These are phyloP conservation scores for Microbotryomycetes sp. DNA, from an alignment of 1,284 basidiomycete genomes.

Conservation along the genomic window DNA sequence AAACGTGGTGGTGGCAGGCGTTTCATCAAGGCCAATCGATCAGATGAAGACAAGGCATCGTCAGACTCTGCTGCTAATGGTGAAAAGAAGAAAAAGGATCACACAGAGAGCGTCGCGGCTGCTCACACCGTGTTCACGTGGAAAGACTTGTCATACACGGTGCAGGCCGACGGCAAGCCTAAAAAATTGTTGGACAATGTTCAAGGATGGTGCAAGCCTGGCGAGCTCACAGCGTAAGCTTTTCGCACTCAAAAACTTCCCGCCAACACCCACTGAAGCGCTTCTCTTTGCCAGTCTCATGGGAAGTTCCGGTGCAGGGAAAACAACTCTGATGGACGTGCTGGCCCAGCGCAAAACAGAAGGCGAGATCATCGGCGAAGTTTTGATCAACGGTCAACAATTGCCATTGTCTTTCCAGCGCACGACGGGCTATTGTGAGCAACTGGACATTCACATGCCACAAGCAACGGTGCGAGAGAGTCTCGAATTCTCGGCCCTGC, in stretches of 20 bases:
- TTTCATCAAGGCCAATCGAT: conserved; percentile 34
- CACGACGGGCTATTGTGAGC: conserved; percentile 60
- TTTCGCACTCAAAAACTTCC: too few relatives aligned
- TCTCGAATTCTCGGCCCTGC: conserved; percentile 52
- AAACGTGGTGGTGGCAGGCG: conserved; percentile 40
- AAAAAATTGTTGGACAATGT: conserved; percentile 45
- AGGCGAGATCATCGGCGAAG: conserved; percentile 48
- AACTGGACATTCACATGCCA: conserved; percentile 56
- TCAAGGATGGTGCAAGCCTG: conserved; percentile 47
- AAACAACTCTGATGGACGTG: conserved; percentile 50
- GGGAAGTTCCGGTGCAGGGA: conserved; percentile 42
- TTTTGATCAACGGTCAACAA: conserved; percentile 49
- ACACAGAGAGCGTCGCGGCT: neutral
- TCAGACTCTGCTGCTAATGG: neutral
- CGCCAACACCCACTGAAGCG: neutral
- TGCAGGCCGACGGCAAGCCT: conserved; percentile 44
- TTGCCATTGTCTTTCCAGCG: conserved; percentile 48
- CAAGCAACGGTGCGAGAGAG: conserved; percentile 55
- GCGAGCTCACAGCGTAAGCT: conserved; percentile 40
- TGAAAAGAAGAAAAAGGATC: conserved; percentile 25
- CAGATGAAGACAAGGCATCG: conserved; percentile 24
- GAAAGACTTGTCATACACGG: conserved; percentile 32
- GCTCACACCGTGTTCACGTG: neutral
- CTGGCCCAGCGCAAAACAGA: conserved; percentile 50
- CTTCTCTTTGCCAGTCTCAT: conserved; percentile 39